phyloP scores from a whole-genome alignment of 495 filamentous ascomycete species.

The Hypoxylon rickii region DNA sequence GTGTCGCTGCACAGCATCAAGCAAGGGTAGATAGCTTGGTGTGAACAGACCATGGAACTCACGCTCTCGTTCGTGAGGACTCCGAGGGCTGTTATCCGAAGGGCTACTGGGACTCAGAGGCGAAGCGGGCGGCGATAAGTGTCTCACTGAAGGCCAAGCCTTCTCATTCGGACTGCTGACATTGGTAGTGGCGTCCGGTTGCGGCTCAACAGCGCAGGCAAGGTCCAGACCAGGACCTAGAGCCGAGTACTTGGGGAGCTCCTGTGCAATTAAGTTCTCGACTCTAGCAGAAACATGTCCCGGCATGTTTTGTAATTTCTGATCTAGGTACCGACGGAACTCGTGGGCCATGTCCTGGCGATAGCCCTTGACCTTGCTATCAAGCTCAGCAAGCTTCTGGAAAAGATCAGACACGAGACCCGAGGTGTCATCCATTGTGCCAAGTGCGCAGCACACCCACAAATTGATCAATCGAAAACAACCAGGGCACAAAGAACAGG shows the following conservation, averaged over 20 bases:
- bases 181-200: constrained; percentile 12
- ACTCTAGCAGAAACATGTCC: constrained; percentile 51
- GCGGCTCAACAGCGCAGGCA: constrained; percentile 10
- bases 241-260: constrained; percentile 47
- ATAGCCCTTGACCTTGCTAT: constrained; percentile 55
- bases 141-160: constrained; percentile 35
- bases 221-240: constrained; percentile 37
- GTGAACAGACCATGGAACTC: constrained; percentile 66
- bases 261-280: constrained; percentile 47
- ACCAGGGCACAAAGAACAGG: constrained; percentile 28
- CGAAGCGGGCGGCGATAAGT: constrained; percentile 49
- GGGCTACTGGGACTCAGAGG: constrained; percentile 44
- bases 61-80: constrained; percentile 56
- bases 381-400: constrained; percentile 54
- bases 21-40: constrained; percentile 61
- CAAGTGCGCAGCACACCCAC: constrained; percentile 25
- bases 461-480: constrained; percentile 32
- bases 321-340: constrained; percentile 52
- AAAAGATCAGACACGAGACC: constrained; percentile 54
- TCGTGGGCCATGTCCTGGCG: constrained; percentile 54
- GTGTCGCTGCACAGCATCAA: constrained; percentile 50
- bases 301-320: constrained; percentile 50
- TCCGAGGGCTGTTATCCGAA: constrained; percentile 42
- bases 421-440: constrained; percentile 54
- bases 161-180: constrained; percentile 30